A percentile compares a stretch with the other conserved stretches of the same genome.
phyloP scores from a whole-genome alignment of 192 early-diverging fungal species.

The Ramicandelaber brevisporus region DNA sequence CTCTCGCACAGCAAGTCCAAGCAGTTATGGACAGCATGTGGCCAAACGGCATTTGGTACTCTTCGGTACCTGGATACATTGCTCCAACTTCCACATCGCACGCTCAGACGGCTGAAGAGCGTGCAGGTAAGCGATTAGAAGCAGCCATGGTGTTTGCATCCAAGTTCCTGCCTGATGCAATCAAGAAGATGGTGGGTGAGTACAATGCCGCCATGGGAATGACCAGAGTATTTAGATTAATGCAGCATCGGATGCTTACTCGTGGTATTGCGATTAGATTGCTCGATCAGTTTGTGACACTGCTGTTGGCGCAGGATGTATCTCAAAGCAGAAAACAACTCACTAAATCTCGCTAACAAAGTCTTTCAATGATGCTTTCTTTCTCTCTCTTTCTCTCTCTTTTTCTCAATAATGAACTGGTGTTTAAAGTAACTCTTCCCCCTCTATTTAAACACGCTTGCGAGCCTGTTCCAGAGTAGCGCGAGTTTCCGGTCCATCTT shows the following conservation, averaged over 20 bases:
- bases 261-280: conserved; percentile 2
- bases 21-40: not conserved
- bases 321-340: no score
- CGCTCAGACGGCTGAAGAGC: conserved; percentile 1
- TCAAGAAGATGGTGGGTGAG: conserved; percentile 3
- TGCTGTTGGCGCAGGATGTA: no score
- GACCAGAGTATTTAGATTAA: conserved; percentile 2
- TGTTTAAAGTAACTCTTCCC: no score
- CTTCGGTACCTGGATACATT: no score
- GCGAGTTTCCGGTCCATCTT: no score
- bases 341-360: no score
- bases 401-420: no score
- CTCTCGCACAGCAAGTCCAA: not conserved
- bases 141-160: conserved; percentile 1
- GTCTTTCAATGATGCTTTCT: no score
- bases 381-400: no score
- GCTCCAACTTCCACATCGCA: no score
- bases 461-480: no score
- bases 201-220: conserved; percentile 3
- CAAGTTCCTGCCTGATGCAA: conserved; percentile 1
- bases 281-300: not conserved
- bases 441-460: no score
- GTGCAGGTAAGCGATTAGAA: conserved; percentile 1
- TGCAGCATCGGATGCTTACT: conserved; percentile 1
- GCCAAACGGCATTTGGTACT: conserved; percentile 2